A percentile compares a stretch with the other conserved stretches of the same genome.
These are phyloP conservation scores for Lactarius tabidus DNA, from an alignment of 768 basidiomycete genomes.

Conservation along the genomic window DNA sequence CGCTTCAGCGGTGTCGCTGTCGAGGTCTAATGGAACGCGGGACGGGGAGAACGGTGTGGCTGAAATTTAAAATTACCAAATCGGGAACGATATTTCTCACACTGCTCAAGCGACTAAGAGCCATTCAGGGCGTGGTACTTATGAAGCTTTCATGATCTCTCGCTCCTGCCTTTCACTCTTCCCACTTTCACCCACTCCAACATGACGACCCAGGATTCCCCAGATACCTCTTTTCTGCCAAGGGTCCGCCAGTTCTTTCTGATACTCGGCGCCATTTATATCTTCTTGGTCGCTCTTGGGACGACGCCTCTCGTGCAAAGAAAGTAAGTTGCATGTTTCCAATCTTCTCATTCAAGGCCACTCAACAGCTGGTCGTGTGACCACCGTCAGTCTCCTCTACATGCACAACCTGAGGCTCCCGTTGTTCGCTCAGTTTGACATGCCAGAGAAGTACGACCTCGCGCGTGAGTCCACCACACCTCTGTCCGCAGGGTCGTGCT, in stretches of 20 bases:
- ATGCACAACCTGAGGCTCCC: conserved; percentile 66
- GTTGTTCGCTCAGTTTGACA: conserved; percentile 54
- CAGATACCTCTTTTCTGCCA: conserved; percentile 20
- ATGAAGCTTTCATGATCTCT: neutral
- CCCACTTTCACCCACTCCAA: neutral
- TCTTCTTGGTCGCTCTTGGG: conserved; percentile 45
- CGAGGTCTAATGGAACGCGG: neutral
- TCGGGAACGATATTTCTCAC: neutral
- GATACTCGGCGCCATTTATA: conserved; percentile 51
- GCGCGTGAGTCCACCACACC: conserved; percentile 53
- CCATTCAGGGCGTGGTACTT: neutral
- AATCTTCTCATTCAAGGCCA: neutral
- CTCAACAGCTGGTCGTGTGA: conserved; percentile 29
- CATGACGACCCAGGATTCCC: neutral
- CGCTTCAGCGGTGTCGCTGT: neutral
- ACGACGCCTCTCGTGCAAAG: conserved; percentile 62
- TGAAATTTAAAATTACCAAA: neutral
- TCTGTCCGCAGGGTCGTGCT: neutral
- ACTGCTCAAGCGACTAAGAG: neutral
- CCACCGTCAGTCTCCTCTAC: conserved; percentile 48
- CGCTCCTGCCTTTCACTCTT: neutral
- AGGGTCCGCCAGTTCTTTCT: conserved; percentile 32
- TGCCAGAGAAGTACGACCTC: conserved; percentile 75
- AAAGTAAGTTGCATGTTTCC: conserved; percentile 47
- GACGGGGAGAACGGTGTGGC: too few relatives aligned